phyloP scores from a whole-genome alignment of 2,329 filamentous ascomycete genomes.

The Aureobasidium sp. region DNA sequence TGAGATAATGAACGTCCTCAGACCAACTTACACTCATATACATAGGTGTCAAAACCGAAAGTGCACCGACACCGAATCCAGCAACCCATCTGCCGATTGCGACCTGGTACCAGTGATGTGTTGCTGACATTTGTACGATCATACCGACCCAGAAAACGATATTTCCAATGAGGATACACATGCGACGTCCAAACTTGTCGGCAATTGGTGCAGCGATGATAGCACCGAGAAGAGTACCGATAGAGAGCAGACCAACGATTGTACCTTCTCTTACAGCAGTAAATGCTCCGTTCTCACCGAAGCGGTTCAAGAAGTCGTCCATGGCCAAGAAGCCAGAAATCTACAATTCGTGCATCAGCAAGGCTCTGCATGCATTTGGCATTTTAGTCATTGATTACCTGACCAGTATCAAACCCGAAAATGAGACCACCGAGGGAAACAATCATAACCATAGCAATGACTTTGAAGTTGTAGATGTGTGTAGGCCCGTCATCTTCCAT shows the following conservation, averaged over 20 bases:
- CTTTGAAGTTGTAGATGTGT: slow-evolving; percentile 17
- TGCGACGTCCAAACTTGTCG: slow-evolving; percentile 52
- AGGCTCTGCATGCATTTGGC: too few species aligned
- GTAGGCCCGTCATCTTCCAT: slow-evolving; percentile 13
- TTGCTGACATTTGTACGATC: slow-evolving; percentile 56
- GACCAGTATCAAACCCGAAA: slow-evolving; percentile 38
- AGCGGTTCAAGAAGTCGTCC: slow-evolving; percentile 40
- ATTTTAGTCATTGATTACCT: slow-evolving; percentile 21
- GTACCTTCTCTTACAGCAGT: slow-evolving; percentile 53
- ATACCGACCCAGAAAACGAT: slow-evolving; percentile 58
- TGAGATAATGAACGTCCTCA: not conserved
- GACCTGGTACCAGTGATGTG: slow-evolving; percentile 53
- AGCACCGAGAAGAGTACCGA: slow-evolving; percentile 53
- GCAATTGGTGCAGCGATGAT: slow-evolving; percentile 52
- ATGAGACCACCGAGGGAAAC: slow-evolving; percentile 32
- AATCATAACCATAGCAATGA: slow-evolving; percentile 28
- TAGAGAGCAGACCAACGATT: slow-evolving; percentile 52
- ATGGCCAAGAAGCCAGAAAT: slow-evolving; percentile 45
- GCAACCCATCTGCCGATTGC: slow-evolving; percentile 58
- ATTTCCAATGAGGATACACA: slow-evolving; percentile 54
- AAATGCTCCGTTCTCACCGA: slow-evolving; percentile 46
- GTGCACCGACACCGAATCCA: slow-evolving; percentile 56
- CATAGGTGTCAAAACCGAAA: slow-evolving; percentile 59
- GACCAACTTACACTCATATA: slow-evolving; percentile 44
- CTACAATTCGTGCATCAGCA: not conserved